Percentiles rank a stretch among this genome's conserved stretches.
Evolutionary conservation across 495 filamentous ascomycete genomes (phyloP).

Genomic region (Parachaetomium inaequale): DNA sequence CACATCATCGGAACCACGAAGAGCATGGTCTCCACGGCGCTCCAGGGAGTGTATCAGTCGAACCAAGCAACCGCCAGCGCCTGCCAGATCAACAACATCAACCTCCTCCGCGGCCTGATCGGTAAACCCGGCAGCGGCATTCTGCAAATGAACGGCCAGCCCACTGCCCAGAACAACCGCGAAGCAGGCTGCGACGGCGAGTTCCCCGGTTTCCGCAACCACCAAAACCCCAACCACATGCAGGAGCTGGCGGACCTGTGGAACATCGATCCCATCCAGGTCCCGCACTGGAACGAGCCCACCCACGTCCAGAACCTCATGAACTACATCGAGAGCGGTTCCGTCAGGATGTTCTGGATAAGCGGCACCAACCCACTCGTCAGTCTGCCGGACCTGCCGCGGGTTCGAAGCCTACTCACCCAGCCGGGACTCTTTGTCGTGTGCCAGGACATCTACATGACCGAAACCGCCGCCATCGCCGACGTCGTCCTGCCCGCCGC

Average conservation of each 20-base stretch:
- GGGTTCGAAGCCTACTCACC: background rate
- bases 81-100: slow-evolving; percentile 10
- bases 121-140: slow-evolving; percentile 2
- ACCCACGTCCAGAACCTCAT: slow-evolving; percentile 3
- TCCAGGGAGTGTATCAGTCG: background rate
- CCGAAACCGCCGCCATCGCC: background rate
- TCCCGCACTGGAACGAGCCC: slow-evolving; percentile 1
- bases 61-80: slow-evolving; percentile 3
- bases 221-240: slow-evolving; percentile 1
- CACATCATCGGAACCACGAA: background rate
- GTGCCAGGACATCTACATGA: slow-evolving; percentile 11
- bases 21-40: background rate
- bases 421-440: background rate
- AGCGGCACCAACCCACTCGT: slow-evolving; percentile 5
- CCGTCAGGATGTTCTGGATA: slow-evolving; percentile 6
- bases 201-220: slow-evolving; percentile 5
- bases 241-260: background rate
- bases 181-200: slow-evolving; percentile 1
- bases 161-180: background rate
- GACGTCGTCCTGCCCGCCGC: background rate
- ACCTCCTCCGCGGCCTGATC: slow-evolving; percentile 3
- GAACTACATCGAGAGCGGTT: slow-evolving; percentile 1
- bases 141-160: slow-evolving; percentile 8
- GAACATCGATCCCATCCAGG: slow-evolving; percentile 4
- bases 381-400: background rate